Conservation (phyloP, 768 basidiomycete genomes). For the Hericium rajendrae region DNA sequence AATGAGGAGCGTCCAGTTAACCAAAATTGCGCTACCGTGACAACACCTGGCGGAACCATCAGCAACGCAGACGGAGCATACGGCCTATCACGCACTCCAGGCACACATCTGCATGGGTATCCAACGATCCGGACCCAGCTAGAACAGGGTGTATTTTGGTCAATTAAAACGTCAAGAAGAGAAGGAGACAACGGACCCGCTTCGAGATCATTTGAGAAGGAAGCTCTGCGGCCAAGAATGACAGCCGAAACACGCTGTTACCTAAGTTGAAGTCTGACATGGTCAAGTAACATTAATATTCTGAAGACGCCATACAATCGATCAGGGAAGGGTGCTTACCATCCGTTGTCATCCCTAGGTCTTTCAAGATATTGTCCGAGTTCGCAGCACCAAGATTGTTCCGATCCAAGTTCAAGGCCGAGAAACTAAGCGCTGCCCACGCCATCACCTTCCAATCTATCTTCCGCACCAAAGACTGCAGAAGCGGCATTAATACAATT, state of each 20-base stretch:
- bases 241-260: slow-evolving; percentile 11
- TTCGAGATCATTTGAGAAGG: slow-evolving; percentile 57
- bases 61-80: slow-evolving; percentile 23
- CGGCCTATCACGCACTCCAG: slow-evolving; percentile 10
- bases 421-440: slow-evolving; percentile 52
- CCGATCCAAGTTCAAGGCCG: slow-evolving; percentile 35
- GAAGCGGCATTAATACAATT: too few species aligned
- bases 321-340: slow-evolving; percentile 19
- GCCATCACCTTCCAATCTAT: slow-evolving; percentile 49
- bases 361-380: slow-evolving; percentile 50
- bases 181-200: slow-evolving; percentile 23
- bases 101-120: slow-evolving; percentile 40
- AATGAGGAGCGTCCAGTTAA: slow-evolving; percentile 40
- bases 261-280: slow-evolving; percentile 11
- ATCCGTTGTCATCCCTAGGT: slow-evolving; percentile 48
- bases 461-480: slow-evolving; percentile 39
- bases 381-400: slow-evolving; percentile 53
- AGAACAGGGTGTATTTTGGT: background rate
- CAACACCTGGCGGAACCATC: slow-evolving; percentile 22
- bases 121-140: slow-evolving; percentile 49
- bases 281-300: slow-evolving; percentile 18
- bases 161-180: background rate
- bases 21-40: slow-evolving; percentile 48
- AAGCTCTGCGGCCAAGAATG: slow-evolving; percentile 31
- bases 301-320: background rate